Evolutionary conservation across 495 filamentous ascomycete genomes (phyloP), one percentile per base, ranked within the genome.

Genomic region (Parmelia sp.): DNA sequence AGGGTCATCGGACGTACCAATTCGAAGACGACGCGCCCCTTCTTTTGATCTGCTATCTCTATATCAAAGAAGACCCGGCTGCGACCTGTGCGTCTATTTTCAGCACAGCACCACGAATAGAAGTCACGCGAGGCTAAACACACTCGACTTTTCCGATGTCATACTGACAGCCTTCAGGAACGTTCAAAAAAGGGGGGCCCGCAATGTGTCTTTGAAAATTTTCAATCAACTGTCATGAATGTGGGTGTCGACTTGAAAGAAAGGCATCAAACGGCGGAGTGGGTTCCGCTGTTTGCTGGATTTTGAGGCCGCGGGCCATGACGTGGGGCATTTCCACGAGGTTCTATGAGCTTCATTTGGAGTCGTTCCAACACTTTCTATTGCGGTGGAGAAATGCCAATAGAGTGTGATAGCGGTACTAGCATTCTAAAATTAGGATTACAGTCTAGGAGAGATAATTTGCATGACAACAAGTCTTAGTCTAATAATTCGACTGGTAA

Each of bases 21-120:
- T 82, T 96, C 92, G 66, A 96, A 88, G 45, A 76, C 81, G 73
- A 97, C 77, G 61, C 92, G 88, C 45, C 90, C 91, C 53, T 84
- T 80, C 45, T 83, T 79, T 69, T 86, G 81, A 23, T 81, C 78
- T 64, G 88, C 90, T 69, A 96, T 89, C 66, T 88, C 81, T 71
- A 97, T 86, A 79, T 96, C 91, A 74, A 97, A 92, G 79, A 87
- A 96, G 76, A 92, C 90, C 64, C 89, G 84, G 75, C 84, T 83
- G 69, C 89, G 62, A 51, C 29, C 62, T 64, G 19, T 29, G 37
- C 11, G n/a, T 27, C 17, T 17, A n/a, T 40, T 19, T 33, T 40
- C 45, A 62, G 47, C 47, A 45, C 45, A 62, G 47, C 47, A 45
- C 19, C 14, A 29, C 6, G n/a, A 17, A n/a, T 21, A 17, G 14